phyloP scores from a whole-genome alignment of 169 alveolate species.

The Cryptosporidium baileyi region DNA sequence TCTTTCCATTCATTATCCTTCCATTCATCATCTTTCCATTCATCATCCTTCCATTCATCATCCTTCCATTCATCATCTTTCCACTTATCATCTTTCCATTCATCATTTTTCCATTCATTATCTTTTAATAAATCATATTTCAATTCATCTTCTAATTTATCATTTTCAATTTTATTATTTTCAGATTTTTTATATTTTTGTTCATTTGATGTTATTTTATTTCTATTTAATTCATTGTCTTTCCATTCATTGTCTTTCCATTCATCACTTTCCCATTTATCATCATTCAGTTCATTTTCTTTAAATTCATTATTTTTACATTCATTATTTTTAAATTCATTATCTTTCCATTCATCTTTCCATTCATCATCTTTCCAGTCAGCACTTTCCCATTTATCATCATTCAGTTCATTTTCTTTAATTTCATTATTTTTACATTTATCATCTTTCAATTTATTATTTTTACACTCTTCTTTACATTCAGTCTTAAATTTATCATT shows the following conservation, averaged over 20 bases:
- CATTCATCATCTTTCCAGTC: background rate
- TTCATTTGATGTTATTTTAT: background rate
- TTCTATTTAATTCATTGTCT: background rate
- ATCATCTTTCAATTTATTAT: background rate
- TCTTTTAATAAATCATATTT: background rate
- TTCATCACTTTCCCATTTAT: background rate
- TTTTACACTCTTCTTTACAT: background rate
- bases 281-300: background rate
- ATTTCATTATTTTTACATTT: background rate
- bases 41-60: background rate
- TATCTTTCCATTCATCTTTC: background rate
- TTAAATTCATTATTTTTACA: background rate
- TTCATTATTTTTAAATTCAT: background rate
- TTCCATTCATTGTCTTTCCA: background rate
- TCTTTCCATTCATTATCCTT: background rate
- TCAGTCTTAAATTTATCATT: background rate
- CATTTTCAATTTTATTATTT: background rate
- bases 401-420: background rate
- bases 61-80: background rate
- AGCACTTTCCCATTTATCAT: background rate
- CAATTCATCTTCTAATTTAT: background rate
- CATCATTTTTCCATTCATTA: background rate
- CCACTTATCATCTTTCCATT: background rate
- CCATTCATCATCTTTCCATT: background rate
- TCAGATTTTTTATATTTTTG: background rate